Base-by-base conservation (phyloP, 2,329 filamentous ascomycete genomes). In the Leptographium wingfieldii region DNA sequence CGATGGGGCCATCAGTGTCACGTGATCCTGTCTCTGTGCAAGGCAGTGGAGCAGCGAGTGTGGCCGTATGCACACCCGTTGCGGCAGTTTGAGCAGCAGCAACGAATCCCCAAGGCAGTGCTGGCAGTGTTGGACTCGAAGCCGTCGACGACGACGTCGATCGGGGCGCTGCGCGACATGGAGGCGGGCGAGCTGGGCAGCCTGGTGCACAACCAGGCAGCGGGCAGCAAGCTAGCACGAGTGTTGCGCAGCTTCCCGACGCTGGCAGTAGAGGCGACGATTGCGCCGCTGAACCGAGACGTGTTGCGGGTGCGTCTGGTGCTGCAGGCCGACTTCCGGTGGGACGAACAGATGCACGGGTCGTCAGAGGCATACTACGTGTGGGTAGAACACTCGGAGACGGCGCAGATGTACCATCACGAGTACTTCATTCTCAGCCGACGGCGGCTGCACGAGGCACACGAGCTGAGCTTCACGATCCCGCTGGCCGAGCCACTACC, bases 331-430 rank as follows among this genome's bases (percentile, higher is more conserved):
- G 92, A 97, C 57, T 99, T 99, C 69, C 79, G 79, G 46, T 99
- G 94, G 94, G 95, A 96, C 66, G 92, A 97, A 66, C 85, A 88
- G 55, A 83, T 96, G 61, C 92, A 99, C 69, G 95, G 95, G 22
- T 90, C 86, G 3, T 96, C 92, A 0, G 94, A 99, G 69, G 92
- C 92, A 4, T 99, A 95, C 74, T 99, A 95, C 82, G 87, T 99
- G 61, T 99, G 94, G 95, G 92, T 99, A 3, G 94, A 99, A 72
- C 96, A 97, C 70, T 96, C 92, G 0, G 94, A 97, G 67, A 96
- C 92, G 0, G 92, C 90, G 0, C 92, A 97, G 72, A 97, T 99
- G 49, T 97, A 96, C 68, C 94, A 99, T 67, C 90, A 97, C 65
- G 94, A 99, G 70, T 96, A 87, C 73, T 97, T 99, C 73, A 94